phyloP scores from a whole-genome alignment of 352 stramenopile genomes.

The Phytopythium vexans region DNA sequence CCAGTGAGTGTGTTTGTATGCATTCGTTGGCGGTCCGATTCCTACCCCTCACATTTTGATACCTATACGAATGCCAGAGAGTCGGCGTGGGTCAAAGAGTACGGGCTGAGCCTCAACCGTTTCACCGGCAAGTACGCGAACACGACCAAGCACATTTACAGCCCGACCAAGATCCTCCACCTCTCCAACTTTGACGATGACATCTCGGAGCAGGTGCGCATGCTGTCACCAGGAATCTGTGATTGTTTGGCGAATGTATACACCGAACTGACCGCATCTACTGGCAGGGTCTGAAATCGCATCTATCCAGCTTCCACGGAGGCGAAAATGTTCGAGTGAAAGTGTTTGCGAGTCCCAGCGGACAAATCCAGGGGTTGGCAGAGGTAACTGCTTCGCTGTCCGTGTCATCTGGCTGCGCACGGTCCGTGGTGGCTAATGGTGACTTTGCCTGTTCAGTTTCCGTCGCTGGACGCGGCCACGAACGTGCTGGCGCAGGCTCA shows the following conservation, averaged over 20 bases:
- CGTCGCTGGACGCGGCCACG: slow-evolving; percentile 41
- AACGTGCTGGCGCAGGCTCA: slow-evolving; percentile 51
- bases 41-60: neutral
- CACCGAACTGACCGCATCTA: neutral
- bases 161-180: slow-evolving; percentile 60
- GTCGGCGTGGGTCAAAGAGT: slow-evolving; percentile 37
- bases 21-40: neutral
- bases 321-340: slow-evolving; percentile 44
- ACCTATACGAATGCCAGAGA: slow-evolving; percentile 5
- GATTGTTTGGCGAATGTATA: too few relatives aligned
- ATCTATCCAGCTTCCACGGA: slow-evolving; percentile 31
- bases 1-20: neutral
- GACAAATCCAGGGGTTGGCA: slow-evolving; percentile 43
- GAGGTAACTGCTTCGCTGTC: slow-evolving; percentile 18
- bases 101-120: slow-evolving; percentile 41
- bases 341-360: slow-evolving; percentile 40
- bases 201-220: slow-evolving; percentile 23
- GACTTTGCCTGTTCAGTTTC: slow-evolving; percentile 24
- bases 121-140: slow-evolving; percentile 65
- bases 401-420: neutral
- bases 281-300: slow-evolving; percentile 30
- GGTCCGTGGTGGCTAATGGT: neutral
- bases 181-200: slow-evolving; percentile 55
- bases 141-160: slow-evolving; percentile 62
- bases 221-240: neutral